A percentile compares a stretch with the other conserved stretches of the same genome.
These are phyloP conservation scores for Flaveria floridana DNA, from an alignment of 140 eudicot species.

Conservation along the genomic window DNA sequence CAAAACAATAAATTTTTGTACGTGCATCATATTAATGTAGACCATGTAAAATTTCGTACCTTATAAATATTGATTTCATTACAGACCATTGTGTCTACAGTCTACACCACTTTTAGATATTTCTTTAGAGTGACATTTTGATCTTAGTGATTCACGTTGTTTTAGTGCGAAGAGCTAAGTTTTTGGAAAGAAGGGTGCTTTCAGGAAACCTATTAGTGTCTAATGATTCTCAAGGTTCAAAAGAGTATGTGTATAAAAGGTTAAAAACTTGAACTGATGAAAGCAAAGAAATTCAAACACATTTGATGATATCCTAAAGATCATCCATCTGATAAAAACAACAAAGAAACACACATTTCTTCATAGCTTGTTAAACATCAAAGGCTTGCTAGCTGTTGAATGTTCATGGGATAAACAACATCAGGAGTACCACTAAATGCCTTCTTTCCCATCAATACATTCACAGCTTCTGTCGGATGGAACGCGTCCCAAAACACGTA, in stretches of 20 bases:
- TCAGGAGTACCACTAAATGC: conserved; percentile 61
- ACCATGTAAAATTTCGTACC: too few relatives aligned
- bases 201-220: not conserved
- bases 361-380: conserved; percentile 35
- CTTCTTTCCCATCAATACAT: conserved; percentile 63
- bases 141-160: too few relatives aligned
- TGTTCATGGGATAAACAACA: conserved; percentile 68
- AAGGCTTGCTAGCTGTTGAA: conserved; percentile 72
- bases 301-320: conserved; percentile 24
- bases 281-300: conserved; percentile 10
- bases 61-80: too few relatives aligned
- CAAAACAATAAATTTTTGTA: too few relatives aligned
- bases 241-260: not conserved
- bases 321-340: conserved; percentile 30
- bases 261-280: not conserved
- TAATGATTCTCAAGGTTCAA: not conserved
- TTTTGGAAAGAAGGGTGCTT: too few relatives aligned
- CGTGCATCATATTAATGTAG: too few relatives aligned
- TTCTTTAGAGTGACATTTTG: too few relatives aligned
- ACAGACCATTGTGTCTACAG: too few relatives aligned
- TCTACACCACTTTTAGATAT: too few relatives aligned
- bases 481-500: conserved; percentile 93
- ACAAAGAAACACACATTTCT: conserved; percentile 40
- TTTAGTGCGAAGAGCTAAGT: too few relatives aligned
- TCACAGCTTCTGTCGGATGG: conserved; percentile 88